Evolutionary conservation across 306 rosid species (phyloP), one percentile per base, ranked within the genome.

Genomic region (Citrullus colocynthis): DNA sequence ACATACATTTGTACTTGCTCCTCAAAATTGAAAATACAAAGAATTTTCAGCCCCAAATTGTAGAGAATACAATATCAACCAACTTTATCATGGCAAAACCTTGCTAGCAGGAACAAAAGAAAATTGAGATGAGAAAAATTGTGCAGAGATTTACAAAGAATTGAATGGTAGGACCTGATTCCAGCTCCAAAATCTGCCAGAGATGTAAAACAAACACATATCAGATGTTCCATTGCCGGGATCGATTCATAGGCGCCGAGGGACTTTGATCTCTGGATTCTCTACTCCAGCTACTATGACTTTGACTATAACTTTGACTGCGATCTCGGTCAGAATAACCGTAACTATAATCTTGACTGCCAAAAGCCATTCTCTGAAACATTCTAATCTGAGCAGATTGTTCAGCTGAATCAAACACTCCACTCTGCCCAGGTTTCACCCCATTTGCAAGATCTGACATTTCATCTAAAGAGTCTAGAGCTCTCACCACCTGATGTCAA

Each of bases 341-440:
- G 2, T 92, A 78, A 80, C 93, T 91, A 81, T 70, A 57, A 17
- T 87, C 96, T 80, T 89, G 97, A 79, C 92, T 90, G 4, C 90
- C 99, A 63, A 92, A 95, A 24, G 96, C 97, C 99, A 92, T 90
- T 75, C 89, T 89, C 64, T 84, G 93, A 81, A 92, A 90, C 92
- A 92, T 89, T 87, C 88, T 88, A 66, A 92, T 89, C 60, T 95
- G 93, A 18, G 91, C 98, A 65, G 96, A 90, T 56, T 91, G 99
- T 44, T 86, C 80, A 12, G 89, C 90, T 5, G 89, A 87, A 84
- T 91, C 82, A 42, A 86, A 86, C 34, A 84, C 84, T 79, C 90
- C 89, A 77, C 99, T 96, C 80, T 96, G 90, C 36, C 99, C 97
- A 2, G 98, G 99, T 84, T 82, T 96, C 88, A 96, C 81, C 81